phyloP scores from a whole-genome alignment of 2,329 filamentous ascomycete species.

The Diaporthe amygdali region DNA sequence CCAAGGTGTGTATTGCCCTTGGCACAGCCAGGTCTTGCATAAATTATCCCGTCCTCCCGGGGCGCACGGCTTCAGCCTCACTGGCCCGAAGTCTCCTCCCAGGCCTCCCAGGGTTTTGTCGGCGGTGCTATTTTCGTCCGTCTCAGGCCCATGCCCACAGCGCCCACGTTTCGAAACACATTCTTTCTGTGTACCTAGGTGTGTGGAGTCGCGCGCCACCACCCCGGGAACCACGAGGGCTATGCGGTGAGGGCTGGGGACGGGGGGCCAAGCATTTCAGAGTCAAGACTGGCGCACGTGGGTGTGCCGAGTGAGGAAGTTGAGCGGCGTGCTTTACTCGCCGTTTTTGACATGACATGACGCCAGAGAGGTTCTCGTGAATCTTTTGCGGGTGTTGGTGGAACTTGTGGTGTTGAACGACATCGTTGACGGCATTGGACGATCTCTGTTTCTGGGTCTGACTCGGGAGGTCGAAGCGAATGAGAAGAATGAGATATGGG shows the following conservation, averaged over 20 bases:
- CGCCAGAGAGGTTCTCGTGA: not conserved
- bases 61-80: not conserved
- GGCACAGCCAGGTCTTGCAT: not conserved
- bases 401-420: not conserved
- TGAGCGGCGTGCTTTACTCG: not conserved
- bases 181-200: not conserved
- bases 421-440: not conserved
- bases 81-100: too few relatives aligned
- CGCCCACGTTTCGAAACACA: not conserved
- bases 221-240: not conserved
- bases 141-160: not conserved
- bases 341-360: too few relatives aligned
- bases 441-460: not conserved
- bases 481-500: not conserved
- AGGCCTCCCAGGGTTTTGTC: not conserved
- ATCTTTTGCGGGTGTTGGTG: not conserved
- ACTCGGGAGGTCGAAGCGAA: not conserved
- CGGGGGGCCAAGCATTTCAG: not conserved
- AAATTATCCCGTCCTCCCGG: too few relatives aligned
- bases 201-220: not conserved
- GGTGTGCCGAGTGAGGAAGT: not conserved
- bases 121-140: not conserved
- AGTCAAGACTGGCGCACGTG: constrained; percentile 6
- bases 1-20: too few relatives aligned
- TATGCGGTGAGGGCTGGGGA: not conserved